phyloP scores from a whole-genome alignment of 805 yeast species.

The Candida dajiaensis region DNA sequence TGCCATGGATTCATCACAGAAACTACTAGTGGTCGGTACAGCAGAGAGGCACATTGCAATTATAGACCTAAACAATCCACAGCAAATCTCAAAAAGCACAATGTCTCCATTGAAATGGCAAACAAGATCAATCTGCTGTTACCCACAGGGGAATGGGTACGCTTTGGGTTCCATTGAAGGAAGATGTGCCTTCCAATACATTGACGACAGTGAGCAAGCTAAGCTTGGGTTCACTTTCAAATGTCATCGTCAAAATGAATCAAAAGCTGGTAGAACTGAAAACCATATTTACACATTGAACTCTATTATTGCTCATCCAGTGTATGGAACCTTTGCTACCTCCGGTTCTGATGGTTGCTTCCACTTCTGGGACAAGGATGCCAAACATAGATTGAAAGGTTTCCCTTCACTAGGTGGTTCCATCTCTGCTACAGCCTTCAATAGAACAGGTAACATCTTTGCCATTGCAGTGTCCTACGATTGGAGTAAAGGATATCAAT shows the following conservation, averaged over 20 bases:
- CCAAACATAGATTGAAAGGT: slow-evolving; percentile 78
- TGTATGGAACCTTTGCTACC: slow-evolving; percentile 85
- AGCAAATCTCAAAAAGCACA: slow-evolving; percentile 64
- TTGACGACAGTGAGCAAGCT: slow-evolving; percentile 74
- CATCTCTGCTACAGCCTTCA: slow-evolving; percentile 74
- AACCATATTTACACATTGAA: slow-evolving; percentile 74
- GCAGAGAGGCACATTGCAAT: slow-evolving; percentile 82
- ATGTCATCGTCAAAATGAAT: slow-evolving; percentile 78
- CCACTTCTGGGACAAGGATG: slow-evolving; percentile 94
- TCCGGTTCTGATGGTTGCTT: slow-evolving; percentile 94
- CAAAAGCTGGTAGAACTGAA: slow-evolving; percentile 47
- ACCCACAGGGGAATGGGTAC: slow-evolving; percentile 87
- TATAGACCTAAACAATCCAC: slow-evolving; percentile 79
- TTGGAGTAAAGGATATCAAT: slow-evolving; percentile 89
- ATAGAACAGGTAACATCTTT: slow-evolving; percentile 73
- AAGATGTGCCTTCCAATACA: slow-evolving; percentile 89
- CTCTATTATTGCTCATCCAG: slow-evolving; percentile 80
- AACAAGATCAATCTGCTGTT: slow-evolving; percentile 77
- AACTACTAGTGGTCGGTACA: slow-evolving; percentile 85
- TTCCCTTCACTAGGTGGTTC: slow-evolving; percentile 64
- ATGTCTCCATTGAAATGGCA: slow-evolving; percentile 85
- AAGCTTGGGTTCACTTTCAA: slow-evolving; percentile 81
- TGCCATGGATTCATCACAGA: slow-evolving; percentile 77
- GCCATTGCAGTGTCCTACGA: slow-evolving; percentile 94
- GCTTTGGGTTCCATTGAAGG: slow-evolving; percentile 95